Conservation (phyloP, 2,329 filamentous ascomycete genomes). For the Arthroderma sp. region DNA sequence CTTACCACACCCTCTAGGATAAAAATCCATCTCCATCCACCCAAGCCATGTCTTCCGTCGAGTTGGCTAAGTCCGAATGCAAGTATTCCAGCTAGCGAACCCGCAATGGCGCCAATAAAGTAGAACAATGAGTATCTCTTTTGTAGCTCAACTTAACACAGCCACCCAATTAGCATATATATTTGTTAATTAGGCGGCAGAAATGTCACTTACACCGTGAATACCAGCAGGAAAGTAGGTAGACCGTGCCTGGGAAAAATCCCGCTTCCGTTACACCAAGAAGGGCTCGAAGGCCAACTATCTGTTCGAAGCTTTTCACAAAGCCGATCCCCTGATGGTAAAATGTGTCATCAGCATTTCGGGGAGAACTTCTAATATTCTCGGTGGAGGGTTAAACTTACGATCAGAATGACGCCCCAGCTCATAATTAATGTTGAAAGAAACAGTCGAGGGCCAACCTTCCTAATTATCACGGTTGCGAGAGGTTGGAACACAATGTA, state of each 20-base stretch:
- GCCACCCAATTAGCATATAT: neutral
- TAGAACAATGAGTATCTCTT: constrained; percentile 36
- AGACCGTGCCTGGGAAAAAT: constrained; percentile 59
- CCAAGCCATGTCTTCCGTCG: constrained; percentile 30
- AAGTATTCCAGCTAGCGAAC: constrained; percentile 36
- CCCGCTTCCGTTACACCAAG: constrained; percentile 52
- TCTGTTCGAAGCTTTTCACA: constrained; percentile 14
- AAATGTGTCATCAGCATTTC: neutral
- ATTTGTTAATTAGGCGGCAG: neutral
- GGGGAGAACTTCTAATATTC: neutral
- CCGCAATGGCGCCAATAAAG: constrained; percentile 35
- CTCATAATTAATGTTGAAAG: constrained; percentile 12
- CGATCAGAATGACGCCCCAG: constrained; percentile 16
- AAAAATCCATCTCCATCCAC: constrained; percentile 43
- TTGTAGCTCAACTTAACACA: constrained; percentile 19
- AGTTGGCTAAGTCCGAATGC: constrained; percentile 31
- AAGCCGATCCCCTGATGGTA: constrained; percentile 15
- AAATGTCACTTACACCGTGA: constrained; percentile 24
- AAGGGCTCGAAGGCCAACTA: constrained; percentile 25
- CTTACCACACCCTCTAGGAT: constrained; percentile 36
- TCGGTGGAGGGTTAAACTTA: neutral
- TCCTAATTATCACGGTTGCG: constrained; percentile 54
- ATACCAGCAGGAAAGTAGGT: constrained; percentile 63
- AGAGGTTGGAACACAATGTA: constrained; percentile 61
- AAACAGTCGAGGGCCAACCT: constrained; percentile 38